phyloP scores from a whole-genome alignment of 129 eudicot genomes.

The Dittrichia graveolens region DNA sequence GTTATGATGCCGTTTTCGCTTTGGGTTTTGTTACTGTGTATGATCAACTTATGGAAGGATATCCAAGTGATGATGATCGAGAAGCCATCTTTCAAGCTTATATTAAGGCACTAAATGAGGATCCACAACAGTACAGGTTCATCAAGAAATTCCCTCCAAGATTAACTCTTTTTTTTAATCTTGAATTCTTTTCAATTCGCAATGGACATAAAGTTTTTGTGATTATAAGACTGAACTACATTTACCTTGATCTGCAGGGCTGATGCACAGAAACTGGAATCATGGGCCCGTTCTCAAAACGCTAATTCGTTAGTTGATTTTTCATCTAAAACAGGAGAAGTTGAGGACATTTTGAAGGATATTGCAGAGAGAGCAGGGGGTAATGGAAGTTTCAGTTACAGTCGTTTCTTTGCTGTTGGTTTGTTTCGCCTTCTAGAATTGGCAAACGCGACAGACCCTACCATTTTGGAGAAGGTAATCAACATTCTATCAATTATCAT shows the following conservation, averaged over 20 bases:
- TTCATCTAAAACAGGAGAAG: slow-evolving; percentile 79
- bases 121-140: slow-evolving; percentile 79
- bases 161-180: neutral
- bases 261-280: slow-evolving; percentile 84
- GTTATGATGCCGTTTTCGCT: slow-evolving; percentile 82
- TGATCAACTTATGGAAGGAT: slow-evolving; percentile 97
- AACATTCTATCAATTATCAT: slow-evolving; percentile 13
- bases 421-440: slow-evolving; percentile 92
- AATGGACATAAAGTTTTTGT: neutral
- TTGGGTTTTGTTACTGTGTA: slow-evolving; percentile 94
- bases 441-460: slow-evolving; percentile 84
- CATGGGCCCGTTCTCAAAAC: slow-evolving; percentile 80
- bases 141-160: slow-evolving; percentile 8
- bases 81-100: slow-evolving; percentile 81
- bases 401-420: slow-evolving; percentile 96
- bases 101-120: slow-evolving; percentile 77
- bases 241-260: slow-evolving; percentile 42
- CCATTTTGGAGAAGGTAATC: slow-evolving; percentile 78
- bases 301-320: slow-evolving; percentile 71
- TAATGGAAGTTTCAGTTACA: slow-evolving; percentile 79
- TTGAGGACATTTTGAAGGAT: slow-evolving; percentile 72
- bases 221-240: neutral
- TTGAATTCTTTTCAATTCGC: neutral
- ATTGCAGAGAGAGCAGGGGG: slow-evolving; percentile 89
- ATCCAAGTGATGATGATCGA: slow-evolving; percentile 84